phyloP scores from a whole-genome alignment of 129 eudicot species.

The Helianthus annuus region HanXRQr2.0-SUNRISE NC_035435.2:93051288-93051787 shows the following conservation, averaged over 20 bases:
- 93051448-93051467: background rate
- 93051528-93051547: background rate
- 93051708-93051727: no score
- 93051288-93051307: conserved; percentile 11
- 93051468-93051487: background rate
- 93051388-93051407: conserved; percentile 12
- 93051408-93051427: conserved; percentile 7
- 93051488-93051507: background rate
- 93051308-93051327: conserved; percentile 16
- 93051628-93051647: no score
- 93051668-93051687: no score
- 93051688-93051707: no score
- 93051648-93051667: no score
- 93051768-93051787: no score
- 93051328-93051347: background rate
- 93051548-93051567: background rate
- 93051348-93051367: background rate
- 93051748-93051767: no score
- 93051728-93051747: no score
- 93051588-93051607: no score
- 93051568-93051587: background rate
- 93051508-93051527: background rate
- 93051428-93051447: conserved; percentile 5
- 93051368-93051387: background rate
- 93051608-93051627: no score